Conservation (phyloP, 176 grass and related monocot species). For the Poa pratensis region DNA sequence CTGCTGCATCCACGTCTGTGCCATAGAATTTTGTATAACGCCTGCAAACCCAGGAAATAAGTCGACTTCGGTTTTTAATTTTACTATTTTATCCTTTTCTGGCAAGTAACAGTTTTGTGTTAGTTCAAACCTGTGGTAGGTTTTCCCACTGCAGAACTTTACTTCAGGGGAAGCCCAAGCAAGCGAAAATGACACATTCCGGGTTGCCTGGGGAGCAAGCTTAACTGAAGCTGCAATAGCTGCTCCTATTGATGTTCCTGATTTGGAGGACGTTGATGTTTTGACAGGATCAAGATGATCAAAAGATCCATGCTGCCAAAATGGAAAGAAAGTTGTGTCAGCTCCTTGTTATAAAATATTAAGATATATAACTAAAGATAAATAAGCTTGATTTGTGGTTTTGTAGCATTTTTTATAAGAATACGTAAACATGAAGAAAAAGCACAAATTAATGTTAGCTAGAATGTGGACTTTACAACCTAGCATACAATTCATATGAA, state of each 20-base stretch:
- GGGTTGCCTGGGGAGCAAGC: conserved; percentile 64
- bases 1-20: conserved; percentile 72
- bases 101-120: neutral
- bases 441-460: conserved; percentile 7
- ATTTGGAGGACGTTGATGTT: conserved; percentile 52
- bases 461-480: conserved; percentile 8
- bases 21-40: conserved; percentile 98
- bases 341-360: conserved; percentile 2
- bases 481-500: conserved; percentile 11
- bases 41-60: conserved; percentile 49
- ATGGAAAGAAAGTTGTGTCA: conserved; percentile 26
- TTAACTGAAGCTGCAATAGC: conserved; percentile 83
- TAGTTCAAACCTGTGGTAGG: conserved; percentile 75
- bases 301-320: conserved; percentile 86
- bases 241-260: conserved; percentile 85
- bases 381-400: neutral
- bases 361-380: conserved; percentile 16
- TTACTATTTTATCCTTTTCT: conserved; percentile 30
- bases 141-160: conserved; percentile 93
- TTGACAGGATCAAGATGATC: conserved; percentile 74
- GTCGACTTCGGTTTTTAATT: conserved; percentile 13
- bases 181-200: conserved; percentile 86
- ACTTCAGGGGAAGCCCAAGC: conserved; percentile 98
- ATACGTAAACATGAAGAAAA: neutral
- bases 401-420: neutral